Base-by-base conservation (phyloP, 306 rosid species). In the Sindora glabra region DNA sequence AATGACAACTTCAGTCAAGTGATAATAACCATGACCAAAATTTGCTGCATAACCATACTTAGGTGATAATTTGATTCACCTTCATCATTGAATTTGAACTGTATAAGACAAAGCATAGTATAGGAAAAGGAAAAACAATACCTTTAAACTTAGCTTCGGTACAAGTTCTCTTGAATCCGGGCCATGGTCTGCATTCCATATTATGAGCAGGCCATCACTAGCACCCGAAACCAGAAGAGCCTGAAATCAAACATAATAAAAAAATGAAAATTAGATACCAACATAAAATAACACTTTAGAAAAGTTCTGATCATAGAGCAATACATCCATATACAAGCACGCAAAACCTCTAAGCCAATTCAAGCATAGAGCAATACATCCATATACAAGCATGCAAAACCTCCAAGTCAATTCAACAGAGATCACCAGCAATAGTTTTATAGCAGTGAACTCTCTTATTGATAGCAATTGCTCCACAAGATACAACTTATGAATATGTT, bases 111-210 rank as follows among this genome's bases (percentile, higher is more conserved):
- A 19, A 39, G 11, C 6, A 42, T n/a, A 56, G 52, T 26, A 37
- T 26, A 48, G 56, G 63, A 38, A 57, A 13, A 48, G 67, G 49
- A 57, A 47, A 77, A 54, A 34, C 64, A 21, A 24, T 64, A 87
- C 99, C 79, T 94, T 94, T 77, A 94, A 80, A 75, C 95, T 86
- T 74, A 89, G 86, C 69, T 94, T 94, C 59, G 99, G 99, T 33
- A 86, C 97, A 66, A 94, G 95, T 77, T 94, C 99, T 73, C 94
- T 92, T 52, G 99, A 89, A 80, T 89, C 97, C 70, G 82, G 99
- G 62, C 86, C 73, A 42, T 94, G 94, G 77, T 94, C 99, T 3
- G 97, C 97, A 82, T 90, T 94, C 99, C 99, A 94, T 52, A 89
- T 70, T 67, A 94, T 83, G 62, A 94, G 94, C 79, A 94, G 73